Base-by-base conservation (phyloP, 352 stramenopile species). In the Phytopythium montanum region DNA sequence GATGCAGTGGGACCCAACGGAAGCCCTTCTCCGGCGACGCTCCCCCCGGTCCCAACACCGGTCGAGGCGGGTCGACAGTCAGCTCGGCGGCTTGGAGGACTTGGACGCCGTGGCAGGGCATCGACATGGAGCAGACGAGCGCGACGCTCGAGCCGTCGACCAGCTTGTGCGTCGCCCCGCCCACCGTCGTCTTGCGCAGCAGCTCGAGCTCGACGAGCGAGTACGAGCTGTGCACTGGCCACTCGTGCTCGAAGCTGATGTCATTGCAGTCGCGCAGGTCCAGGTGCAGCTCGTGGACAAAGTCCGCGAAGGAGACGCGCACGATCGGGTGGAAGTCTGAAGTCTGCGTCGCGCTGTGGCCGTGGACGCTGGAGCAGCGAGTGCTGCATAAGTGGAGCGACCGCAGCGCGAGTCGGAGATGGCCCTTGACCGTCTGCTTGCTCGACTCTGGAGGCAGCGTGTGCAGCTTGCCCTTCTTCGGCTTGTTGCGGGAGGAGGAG, bases 241-340 rank as follows among this genome's bases (percentile, higher is more conserved):
- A 78, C 38, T 73, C 60, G 13, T 72, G 64, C 23, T 68, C 67
- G 38, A 66, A 75, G 6, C 26, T 50, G 25, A 68, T 48, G 5
- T 34, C 9, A 16, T 64, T 50, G 55, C 63, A 69, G 5, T 70
- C 61, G 1, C 54, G 42, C 12, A 56, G 39, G 23, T 31, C 59
- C 1, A 62, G 21, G 21, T 48, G 64, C 21, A 75, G 49, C 44
- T 78, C 70, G 16, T 72, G 52, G 41, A 61, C 62, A 8, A 61
- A 60, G 14, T 71, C 60, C 25, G 64, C 70, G 45, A 75, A 78
- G 25, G 50, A 59, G 34, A 75, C 50, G 1, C 54, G 18, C 39
- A 73, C 23, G 36, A 75, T 64, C 13, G 66, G 70, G 8, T 55
- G 48, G 62, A 75, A 78, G n/a, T 75, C 70, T 25, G 61, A 58